A percentile compares a stretch with the other conserved stretches of the same genome.
Conservation (phyloP, 2,329 filamentous ascomycete species). For the Cordyceps farinosa region DNA sequence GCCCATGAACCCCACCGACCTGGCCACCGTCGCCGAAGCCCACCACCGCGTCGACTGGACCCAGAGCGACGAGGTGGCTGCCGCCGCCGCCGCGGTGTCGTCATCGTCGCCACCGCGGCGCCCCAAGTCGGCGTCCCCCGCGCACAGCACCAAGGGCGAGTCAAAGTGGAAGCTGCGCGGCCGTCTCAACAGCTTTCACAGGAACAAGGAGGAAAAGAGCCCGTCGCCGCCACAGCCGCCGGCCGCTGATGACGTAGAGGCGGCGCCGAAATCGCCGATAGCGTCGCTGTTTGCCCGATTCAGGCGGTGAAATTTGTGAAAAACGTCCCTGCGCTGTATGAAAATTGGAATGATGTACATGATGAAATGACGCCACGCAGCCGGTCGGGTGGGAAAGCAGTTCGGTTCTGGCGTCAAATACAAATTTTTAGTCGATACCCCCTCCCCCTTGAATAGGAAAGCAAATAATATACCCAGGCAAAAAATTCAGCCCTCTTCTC, state of each 20-base stretch:
- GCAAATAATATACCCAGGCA: slow-evolving; percentile 7
- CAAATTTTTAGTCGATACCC: slow-evolving; percentile 16
- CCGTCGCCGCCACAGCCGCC: slow-evolving; percentile 15
- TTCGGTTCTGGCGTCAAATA: neutral
- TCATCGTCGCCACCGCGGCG: neutral
- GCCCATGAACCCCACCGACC: slow-evolving; percentile 19
- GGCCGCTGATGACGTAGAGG: slow-evolving; percentile 13
- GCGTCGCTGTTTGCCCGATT: slow-evolving; percentile 43
- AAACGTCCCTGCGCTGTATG: neutral
- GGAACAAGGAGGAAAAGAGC: slow-evolving; percentile 27
- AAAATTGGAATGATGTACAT: slow-evolving; percentile 10
- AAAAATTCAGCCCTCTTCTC: neutral
- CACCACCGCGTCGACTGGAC: slow-evolving; percentile 55
- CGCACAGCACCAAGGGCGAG: slow-evolving; percentile 35
- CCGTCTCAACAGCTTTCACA: slow-evolving; percentile 35
- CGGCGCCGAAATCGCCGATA: slow-evolving; percentile 32
- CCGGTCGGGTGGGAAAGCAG: neutral
- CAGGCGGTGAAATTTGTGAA: slow-evolving; percentile 32
- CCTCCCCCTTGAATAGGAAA: neutral
- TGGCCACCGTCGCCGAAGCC: slow-evolving; percentile 28
- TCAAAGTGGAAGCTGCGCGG: slow-evolving; percentile 49
- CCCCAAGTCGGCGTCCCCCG: slow-evolving; percentile 2
- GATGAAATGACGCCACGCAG: slow-evolving; percentile 1
- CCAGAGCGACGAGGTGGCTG: slow-evolving; percentile 48
- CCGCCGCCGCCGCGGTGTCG: neutral